Percentiles rank a stretch among this genome's conserved stretches.
phyloP scores from a whole-genome alignment of 1,139 yeast genomes.

The Arxiozyma bovina region DNA sequence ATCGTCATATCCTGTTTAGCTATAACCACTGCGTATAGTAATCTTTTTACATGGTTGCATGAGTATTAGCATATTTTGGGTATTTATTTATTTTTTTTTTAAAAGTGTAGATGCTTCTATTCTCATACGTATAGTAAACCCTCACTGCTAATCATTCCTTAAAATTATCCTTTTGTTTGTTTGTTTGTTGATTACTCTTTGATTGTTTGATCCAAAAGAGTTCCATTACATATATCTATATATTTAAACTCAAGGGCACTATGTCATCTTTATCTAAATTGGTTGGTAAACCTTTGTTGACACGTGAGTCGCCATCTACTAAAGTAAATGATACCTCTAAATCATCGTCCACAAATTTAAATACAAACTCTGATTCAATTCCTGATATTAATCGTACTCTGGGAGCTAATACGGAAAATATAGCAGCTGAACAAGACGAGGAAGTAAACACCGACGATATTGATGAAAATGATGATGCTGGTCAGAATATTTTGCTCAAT shows the following conservation, averaged over 20 bases:
- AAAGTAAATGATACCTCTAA: neutral
- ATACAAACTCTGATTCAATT: neutral
- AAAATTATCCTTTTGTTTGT: too few species aligned
- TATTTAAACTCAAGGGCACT: neutral
- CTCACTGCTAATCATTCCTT: neutral
- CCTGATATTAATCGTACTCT: neutral
- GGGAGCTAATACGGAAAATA: neutral
- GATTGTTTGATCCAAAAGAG: neutral
- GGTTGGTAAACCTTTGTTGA: neutral
- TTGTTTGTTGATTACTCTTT: neutral
- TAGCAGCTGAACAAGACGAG: neutral
- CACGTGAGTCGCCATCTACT: neutral
- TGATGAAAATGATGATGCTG: constrained; percentile 86
- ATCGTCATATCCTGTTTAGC: too few species aligned
- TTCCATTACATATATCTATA: neutral
- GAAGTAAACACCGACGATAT: constrained; percentile 49
- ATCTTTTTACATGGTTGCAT: neutral
- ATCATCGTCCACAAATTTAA: neutral
- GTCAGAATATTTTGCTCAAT: constrained; percentile 75
- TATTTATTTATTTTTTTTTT: too few species aligned
- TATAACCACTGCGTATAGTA: too few species aligned
- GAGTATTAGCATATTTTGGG: neutral
- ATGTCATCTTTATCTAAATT: constrained; percentile 2
- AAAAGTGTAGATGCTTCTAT: neutral
- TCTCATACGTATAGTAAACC: neutral